Percentiles rank a stretch among this genome's conserved stretches.
phyloP scores from a whole-genome alignment of 2,329 filamentous ascomycete genomes.

The Arthrinium puccinioides region DNA sequence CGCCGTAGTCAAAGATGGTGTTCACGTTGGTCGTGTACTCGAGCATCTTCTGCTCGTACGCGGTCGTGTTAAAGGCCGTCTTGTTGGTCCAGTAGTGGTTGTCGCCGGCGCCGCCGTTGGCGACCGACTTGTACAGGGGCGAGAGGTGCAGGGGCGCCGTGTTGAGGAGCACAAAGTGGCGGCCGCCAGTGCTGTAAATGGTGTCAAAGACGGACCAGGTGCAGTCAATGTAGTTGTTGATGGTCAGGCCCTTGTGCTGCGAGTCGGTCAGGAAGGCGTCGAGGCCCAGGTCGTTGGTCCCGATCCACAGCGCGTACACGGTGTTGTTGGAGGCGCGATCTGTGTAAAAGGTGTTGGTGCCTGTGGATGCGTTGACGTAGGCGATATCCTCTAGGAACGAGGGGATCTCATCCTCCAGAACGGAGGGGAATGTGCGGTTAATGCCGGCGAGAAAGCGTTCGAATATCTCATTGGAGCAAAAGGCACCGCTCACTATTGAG shows the following conservation, averaged over 20 bases:
- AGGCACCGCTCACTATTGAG: conserved; percentile 53
- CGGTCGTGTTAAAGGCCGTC: conserved; percentile 32
- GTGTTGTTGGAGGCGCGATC: conserved; percentile 48
- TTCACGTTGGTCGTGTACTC: conserved; percentile 44
- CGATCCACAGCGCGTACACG: conserved; percentile 73
- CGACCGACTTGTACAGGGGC: conserved; percentile 54
- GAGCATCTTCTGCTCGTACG: conserved; percentile 38
- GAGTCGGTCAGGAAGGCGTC: conserved; percentile 59
- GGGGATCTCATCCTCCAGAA: conserved; percentile 54
- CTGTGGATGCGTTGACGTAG: conserved; percentile 15
- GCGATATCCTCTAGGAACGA: conserved; percentile 44
- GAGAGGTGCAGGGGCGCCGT: conserved; percentile 58
- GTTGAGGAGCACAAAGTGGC: conserved; percentile 69
- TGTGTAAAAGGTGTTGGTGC: conserved; percentile 30
- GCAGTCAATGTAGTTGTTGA: conserved; percentile 61
- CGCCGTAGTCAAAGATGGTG: conserved; percentile 40
- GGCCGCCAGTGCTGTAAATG: conserved; percentile 58
- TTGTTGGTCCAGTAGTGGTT: conserved; percentile 40
- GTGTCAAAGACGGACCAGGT: conserved; percentile 55
- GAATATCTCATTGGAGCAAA: conserved; percentile 63
- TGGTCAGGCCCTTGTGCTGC: conserved; percentile 50
- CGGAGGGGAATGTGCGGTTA: conserved; percentile 51
- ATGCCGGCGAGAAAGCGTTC: conserved; percentile 44
- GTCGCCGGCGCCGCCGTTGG: conserved; percentile 31
- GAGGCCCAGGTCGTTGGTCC: conserved; percentile 70